Conservation (phyloP, 257 asterid genomes). For the Paulownia fortunei region DNA sequence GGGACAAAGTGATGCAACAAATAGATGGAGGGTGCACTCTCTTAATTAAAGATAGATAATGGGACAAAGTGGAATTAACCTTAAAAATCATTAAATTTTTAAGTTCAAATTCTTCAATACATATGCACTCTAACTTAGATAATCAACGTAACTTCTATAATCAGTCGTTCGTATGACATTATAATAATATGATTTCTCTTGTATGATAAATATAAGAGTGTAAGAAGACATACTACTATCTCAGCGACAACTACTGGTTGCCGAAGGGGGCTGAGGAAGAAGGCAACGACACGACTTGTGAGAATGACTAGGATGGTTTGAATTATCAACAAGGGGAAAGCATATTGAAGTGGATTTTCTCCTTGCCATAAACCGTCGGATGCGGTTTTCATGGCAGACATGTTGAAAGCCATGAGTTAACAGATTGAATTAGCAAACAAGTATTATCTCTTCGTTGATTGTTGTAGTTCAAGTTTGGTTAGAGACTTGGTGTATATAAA, state of each 20-base stretch:
- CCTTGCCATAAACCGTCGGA: slow-evolving; percentile 64
- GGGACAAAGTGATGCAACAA: no score
- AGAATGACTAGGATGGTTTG: slow-evolving; percentile 52
- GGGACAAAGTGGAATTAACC: no score
- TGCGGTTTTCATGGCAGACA: slow-evolving; percentile 41
- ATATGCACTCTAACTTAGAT: no score
- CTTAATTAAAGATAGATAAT: no score
- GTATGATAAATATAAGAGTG: background rate
- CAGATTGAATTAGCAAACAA: background rate
- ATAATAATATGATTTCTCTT: no score
- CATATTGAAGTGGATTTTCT: slow-evolving; percentile 51
- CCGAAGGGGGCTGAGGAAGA: slow-evolving; percentile 59
- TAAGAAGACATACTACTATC: slow-evolving; percentile 46
- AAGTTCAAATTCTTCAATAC: no score
- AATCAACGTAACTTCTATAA: no score
- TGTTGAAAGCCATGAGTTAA: slow-evolving; percentile 35
- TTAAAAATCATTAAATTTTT: no score
- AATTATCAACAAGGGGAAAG: slow-evolving; percentile 54
- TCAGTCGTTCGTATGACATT: no score
- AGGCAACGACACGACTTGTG: slow-evolving; percentile 48
- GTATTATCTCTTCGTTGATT: background rate
- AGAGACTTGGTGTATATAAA: background rate
- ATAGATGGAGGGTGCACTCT: no score
- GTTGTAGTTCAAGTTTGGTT: background rate
- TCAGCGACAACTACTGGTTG: slow-evolving; percentile 65